Conservation (phyloP, 2,329 filamentous ascomycete genomes). For the Triangularia setosa region DNA sequence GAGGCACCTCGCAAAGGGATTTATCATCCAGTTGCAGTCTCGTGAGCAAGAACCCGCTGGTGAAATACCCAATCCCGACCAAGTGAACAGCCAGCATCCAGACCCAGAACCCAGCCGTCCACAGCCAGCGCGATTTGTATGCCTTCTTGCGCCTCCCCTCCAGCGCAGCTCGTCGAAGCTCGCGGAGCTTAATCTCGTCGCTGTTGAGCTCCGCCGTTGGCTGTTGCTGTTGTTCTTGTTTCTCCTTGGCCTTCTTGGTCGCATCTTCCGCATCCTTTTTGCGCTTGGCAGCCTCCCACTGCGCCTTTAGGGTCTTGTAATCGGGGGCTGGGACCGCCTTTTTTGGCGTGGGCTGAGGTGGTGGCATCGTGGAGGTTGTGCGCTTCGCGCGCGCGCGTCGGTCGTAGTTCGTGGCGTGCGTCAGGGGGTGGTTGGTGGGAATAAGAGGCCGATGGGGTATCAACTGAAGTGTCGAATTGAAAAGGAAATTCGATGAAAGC, state of each 20-base stretch:
- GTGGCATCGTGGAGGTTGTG: constrained; percentile 25
- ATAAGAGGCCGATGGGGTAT: not conserved
- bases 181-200: constrained; percentile 35
- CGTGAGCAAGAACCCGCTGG: constrained; percentile 89
- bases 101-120: constrained; percentile 64
- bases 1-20: constrained; percentile 65
- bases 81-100: constrained; percentile 71
- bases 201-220: constrained; percentile 12
- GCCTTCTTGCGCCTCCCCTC: constrained; percentile 45
- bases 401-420: not conserved
- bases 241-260: constrained; percentile 18
- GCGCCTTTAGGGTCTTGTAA: constrained; percentile 50
- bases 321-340: constrained; percentile 35
- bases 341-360: constrained; percentile 23
- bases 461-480: not conserved
- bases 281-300: constrained; percentile 52
- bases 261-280: constrained; percentile 44
- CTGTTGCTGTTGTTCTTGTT: not conserved
- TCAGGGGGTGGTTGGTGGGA: not conserved
- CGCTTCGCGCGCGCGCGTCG: not conserved
- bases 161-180: constrained; percentile 44
- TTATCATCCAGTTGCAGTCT: constrained; percentile 74
- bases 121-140: constrained; percentile 52
- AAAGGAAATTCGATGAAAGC: not conserved
- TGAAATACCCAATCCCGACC: constrained; percentile 85